A percentile compares a stretch with the other conserved stretches of the same genome.
Evolutionary conservation across 2,329 filamentous ascomycete genomes (phyloP).

Genomic region (Aureobasidium sp.): DNA sequence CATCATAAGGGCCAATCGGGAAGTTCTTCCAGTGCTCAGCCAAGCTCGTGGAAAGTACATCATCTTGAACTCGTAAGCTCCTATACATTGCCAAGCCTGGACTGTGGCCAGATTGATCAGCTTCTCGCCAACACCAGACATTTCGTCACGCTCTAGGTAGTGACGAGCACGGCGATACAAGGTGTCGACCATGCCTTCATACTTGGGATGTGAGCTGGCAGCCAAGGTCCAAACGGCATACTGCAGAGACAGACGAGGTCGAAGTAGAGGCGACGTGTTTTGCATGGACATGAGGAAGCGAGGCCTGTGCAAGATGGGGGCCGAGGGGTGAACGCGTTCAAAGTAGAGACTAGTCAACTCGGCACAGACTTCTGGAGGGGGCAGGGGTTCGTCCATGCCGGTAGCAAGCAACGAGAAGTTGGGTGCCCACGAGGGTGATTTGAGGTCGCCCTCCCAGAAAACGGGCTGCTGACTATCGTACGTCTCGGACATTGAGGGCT

Average conservation of each 20-base stretch:
- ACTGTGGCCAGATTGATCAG: conserved; percentile 81
- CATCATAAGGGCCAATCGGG: conserved; percentile 85
- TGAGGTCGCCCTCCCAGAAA: not conserved
- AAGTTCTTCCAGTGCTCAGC: conserved; percentile 79
- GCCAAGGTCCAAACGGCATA: conserved; percentile 97
- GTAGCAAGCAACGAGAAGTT: conserved; percentile 7
- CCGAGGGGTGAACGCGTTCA: conserved; percentile 76
- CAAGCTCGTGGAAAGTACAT: conserved; percentile 96
- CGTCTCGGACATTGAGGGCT: not conserved
- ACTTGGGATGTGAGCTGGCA: conserved; percentile 79
- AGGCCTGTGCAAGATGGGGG: conserved; percentile 83
- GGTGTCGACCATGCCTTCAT: conserved; percentile 68
- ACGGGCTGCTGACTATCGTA: not conserved
- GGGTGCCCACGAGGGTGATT: not conserved
- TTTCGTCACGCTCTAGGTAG: conserved; percentile 81
- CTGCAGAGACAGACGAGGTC: conserved; percentile 78
- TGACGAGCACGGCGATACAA: conserved; percentile 88
- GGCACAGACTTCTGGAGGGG: conserved; percentile 72
- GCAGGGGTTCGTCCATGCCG: conserved; percentile 74
- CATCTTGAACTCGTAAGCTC: conserved; percentile 88
- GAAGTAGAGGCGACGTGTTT: conserved; percentile 75
- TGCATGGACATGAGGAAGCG: conserved; percentile 77
- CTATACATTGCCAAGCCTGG: conserved; percentile 74
- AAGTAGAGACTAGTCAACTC: conserved; percentile 89
- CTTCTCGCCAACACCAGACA: conserved; percentile 85